Evolutionary conservation across 345 rosid genomes (phyloP).

Genomic region (Lenwebbia sp.): DNA sequence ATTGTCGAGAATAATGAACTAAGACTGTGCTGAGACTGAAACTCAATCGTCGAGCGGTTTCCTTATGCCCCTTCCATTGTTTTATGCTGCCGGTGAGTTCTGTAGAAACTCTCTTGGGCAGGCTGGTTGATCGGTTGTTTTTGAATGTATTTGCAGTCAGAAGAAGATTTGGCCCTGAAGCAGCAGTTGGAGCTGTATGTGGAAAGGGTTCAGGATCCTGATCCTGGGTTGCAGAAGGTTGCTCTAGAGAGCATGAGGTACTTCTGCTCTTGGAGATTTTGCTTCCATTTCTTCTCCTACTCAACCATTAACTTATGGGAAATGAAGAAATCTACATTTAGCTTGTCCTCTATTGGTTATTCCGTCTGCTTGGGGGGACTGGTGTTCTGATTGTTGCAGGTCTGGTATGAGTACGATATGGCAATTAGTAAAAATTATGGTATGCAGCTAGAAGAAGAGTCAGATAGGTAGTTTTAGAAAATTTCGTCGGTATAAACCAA

Average conservation of each 20-base stretch:
- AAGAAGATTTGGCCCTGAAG: slow-evolving; percentile 87
- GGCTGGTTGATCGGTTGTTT: not conserved
- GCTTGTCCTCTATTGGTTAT: not conserved
- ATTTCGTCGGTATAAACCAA: not conserved
- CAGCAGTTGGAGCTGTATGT: slow-evolving; percentile 91
- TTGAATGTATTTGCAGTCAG: slow-evolving; percentile 42
- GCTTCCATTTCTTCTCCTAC: not conserved
- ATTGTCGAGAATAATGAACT: not conserved
- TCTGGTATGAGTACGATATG: not conserved
- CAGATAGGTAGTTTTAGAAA: not conserved
- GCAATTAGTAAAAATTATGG: not conserved
- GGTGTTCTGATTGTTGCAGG: not conserved
- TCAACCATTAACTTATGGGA: not conserved
- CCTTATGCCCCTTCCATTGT: not conserved
- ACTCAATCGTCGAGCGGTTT: not conserved
- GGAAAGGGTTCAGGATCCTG: slow-evolving; percentile 88
- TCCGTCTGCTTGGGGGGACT: not conserved
- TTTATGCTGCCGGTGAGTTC: not conserved
- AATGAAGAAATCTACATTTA: not conserved
- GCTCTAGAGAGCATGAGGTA: slow-evolving; percentile 98
- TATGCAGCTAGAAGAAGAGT: not conserved
- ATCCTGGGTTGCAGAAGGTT: slow-evolving; percentile 75
- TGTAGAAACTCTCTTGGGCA: not conserved
- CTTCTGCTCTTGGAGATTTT: not conserved
- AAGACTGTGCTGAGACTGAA: not conserved